These are phyloP conservation scores for Melastoma candidum DNA, from an alignment of 441 rosid genomes.

Conservation along the genomic window DNA sequence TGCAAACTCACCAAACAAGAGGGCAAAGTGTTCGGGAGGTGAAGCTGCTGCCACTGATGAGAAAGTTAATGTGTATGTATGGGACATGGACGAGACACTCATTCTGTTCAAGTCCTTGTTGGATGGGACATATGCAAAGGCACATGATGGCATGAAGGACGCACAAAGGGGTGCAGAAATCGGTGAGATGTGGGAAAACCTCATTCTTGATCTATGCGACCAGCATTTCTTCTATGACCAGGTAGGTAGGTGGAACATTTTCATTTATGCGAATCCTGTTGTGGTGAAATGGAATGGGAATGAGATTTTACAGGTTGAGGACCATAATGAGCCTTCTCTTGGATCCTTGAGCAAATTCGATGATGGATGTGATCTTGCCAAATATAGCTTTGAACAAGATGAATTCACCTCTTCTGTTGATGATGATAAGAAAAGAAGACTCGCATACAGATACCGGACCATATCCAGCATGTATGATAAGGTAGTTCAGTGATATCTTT, in stretches of 20 bases:
- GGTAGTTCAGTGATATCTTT: constrained; percentile 27
- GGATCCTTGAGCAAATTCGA: constrained; percentile 55
- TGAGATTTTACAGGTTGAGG: constrained; percentile 51
- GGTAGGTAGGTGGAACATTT: constrained; percentile 41
- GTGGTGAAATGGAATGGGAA: neutral
- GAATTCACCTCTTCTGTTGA: constrained; percentile 45
- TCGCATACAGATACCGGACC: constrained; percentile 67
- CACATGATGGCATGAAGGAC: constrained; percentile 52
- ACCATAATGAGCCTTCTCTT: constrained; percentile 69
- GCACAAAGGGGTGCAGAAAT: constrained; percentile 55
- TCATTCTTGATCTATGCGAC: constrained; percentile 64
- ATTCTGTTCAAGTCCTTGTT: constrained; percentile 78
- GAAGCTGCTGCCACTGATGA: constrained; percentile 9
- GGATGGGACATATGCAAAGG: constrained; percentile 53
- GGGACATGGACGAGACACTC: constrained; percentile 98
- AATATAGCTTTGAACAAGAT: constrained; percentile 54
- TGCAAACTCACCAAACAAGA: no score
- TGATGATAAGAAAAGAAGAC: constrained; percentile 53
- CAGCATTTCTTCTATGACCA: constrained; percentile 69
- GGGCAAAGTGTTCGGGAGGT: no score
- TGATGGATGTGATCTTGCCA: constrained; percentile 64
- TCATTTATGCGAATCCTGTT: neutral
- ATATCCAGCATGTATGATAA: constrained; percentile 44
- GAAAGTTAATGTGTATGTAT: constrained; percentile 48
- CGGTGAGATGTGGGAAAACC: constrained; percentile 77